Base-by-base conservation (phyloP, 257 asterid species). In the Salvia rosmarinus region DNA sequence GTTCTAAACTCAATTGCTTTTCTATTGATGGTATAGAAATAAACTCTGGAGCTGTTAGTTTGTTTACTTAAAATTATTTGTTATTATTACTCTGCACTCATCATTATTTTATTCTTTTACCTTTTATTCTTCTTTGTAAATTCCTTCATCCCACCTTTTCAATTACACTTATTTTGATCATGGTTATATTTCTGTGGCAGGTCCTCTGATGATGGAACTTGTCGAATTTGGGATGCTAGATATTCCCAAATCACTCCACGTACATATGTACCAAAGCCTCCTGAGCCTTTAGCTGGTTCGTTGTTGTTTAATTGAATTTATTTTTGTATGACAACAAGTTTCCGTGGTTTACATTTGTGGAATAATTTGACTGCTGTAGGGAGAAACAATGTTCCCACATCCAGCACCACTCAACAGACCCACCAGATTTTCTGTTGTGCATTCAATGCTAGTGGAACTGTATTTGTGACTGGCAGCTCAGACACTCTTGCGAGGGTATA, bases 141-240 rank as follows among this genome's bases (percentile, higher is more conserved):
- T 35, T 64, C 4, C 16, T 21, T 67, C 42, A 11, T 19, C 37
- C 46, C 17, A 7, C 9, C 25, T 65, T 20, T 79, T 47, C 47
- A 17, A 32, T 68, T 32, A 12, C 21, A 9, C 50, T 39, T 60
- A 47, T 56, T 51, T 44, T 56, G 62, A 52, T 65, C 28, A n/a
- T 39, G 52, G 63, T 66, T 69, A 4, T 68, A 47, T 67, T 64
- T 70, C 47, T 59, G 52, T 56, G 40, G 68, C 81, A 94, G 99
- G 87, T 91, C 99, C 70, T 94, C 99, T 64, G 99, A 94, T 78
- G 99, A 94, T 88, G 99, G 99, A 70, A 82, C 97, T 72, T 94
- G 99, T 67, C 92, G 99, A 47, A 86, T 94, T 70, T 94, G 99
- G 99, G 99, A 94, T 83, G 96, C 96, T 75, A 85, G 97, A 77